These are phyloP conservation scores for Neoboletus magnificus DNA, from an alignment of 768 basidiomycete genomes.

Conservation along the genomic window DNA sequence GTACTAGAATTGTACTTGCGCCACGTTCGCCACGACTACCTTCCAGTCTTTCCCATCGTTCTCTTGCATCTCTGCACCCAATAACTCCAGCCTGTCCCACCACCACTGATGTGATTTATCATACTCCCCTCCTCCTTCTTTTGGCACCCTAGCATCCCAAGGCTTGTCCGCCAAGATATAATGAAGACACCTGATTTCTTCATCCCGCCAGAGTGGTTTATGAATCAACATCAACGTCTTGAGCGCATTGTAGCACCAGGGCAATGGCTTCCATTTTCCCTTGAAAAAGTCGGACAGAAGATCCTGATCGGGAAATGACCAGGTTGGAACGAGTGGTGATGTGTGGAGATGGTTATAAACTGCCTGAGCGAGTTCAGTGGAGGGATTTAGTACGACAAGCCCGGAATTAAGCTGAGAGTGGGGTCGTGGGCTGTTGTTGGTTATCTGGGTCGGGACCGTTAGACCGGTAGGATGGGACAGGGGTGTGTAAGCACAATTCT, in stretches of 20 bases:
- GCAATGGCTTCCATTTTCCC: slow-evolving; percentile 73
- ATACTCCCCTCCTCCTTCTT: slow-evolving; percentile 43
- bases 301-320: slow-evolving; percentile 92
- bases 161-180: slow-evolving; percentile 88
- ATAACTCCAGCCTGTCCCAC: slow-evolving; percentile 63
- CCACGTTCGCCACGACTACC: slow-evolving; percentile 51
- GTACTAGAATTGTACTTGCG: slow-evolving; percentile 11
- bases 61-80: slow-evolving; percentile 41
- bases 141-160: slow-evolving; percentile 57
- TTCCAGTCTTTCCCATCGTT: slow-evolving; percentile 48
- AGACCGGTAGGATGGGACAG: slow-evolving; percentile 44
- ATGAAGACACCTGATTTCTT: slow-evolving; percentile 82
- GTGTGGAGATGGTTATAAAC: slow-evolving; percentile 46
- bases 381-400: slow-evolving; percentile 81
- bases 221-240: slow-evolving; percentile 81
- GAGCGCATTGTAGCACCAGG: slow-evolving; percentile 90
- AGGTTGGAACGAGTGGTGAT: slow-evolving; percentile 50
- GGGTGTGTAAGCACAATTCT: slow-evolving; percentile 80
- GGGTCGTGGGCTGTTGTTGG: slow-evolving; percentile 57
- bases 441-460: slow-evolving; percentile 42
- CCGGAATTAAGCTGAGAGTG: slow-evolving; percentile 88
- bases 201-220: slow-evolving; percentile 74
- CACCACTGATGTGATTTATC: slow-evolving; percentile 67
- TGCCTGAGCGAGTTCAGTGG: slow-evolving; percentile 45
- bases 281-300: slow-evolving; percentile 77